Base-by-base conservation (phyloP, 441 rosid species). In the Biscutella laevigata region DNA sequence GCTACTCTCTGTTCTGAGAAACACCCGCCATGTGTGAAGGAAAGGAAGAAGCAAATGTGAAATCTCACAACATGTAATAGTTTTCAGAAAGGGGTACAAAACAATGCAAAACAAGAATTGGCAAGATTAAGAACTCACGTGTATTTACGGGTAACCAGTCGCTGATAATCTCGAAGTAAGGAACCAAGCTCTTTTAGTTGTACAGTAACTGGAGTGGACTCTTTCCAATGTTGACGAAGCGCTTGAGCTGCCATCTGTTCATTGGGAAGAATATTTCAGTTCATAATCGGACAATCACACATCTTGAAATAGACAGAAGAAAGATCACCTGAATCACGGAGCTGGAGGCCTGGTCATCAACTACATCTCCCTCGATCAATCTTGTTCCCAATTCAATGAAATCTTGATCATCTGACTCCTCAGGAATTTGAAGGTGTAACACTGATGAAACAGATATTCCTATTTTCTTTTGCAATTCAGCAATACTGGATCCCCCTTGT, bases 81-180 rank as follows among this genome's bases (percentile, higher is more conserved):
- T 29, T 39, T 17, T 25, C 30, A 41, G 28, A n/a, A 52, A 24
- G 25, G 39, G 34, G 15, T 33, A 34, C 29, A 43, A 4, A 33
- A 6, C 9, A 19, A 9, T 42, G 6, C 24, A n/a, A n/a, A n/a
- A n/a, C n/a, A n/a, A n/a, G 38, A 1, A 63, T 11, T 34, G 28
- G 16, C 54, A 13, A 39, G 38, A 41, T n/a, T n/a, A 12, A 40
- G 44, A 46, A 44, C 98, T 83, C 80, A 92, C 96, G 61, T 25
- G 61, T 71, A 62, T 57, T 63, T 69, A 35, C 66, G 76, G 16
- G 78, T 49, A 52, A 88, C 58, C 57, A 92, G 59, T 34, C 88
- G 81, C 53, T 86, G 96, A 64, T 92, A 88, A 68, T 92, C 99
- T 57, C 81, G 84, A 54, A 88, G 84, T 70, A 92, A 78, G 30